These are phyloP conservation scores for Chytriomyces sp. DNA, from an alignment of 192 early-diverging fungal species.

Conservation along the genomic window DNA sequence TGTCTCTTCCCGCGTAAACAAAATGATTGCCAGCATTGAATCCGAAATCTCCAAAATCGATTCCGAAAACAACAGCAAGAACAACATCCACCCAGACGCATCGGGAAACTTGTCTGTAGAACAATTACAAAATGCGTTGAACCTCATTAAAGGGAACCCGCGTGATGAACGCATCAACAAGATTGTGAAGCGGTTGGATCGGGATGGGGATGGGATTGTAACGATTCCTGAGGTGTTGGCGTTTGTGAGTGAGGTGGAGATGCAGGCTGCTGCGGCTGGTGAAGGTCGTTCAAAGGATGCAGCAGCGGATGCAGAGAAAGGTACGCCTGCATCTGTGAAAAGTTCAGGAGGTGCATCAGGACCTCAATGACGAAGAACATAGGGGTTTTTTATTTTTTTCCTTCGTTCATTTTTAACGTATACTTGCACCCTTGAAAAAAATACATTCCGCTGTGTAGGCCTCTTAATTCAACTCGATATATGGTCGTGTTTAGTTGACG, in stretches of 20 bases:
- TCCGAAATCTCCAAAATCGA: conserved; percentile 72
- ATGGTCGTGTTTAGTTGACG: no score
- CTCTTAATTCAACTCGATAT: no score
- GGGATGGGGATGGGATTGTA: conserved; percentile 74
- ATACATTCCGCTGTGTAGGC: no score
- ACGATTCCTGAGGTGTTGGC: conserved; percentile 65
- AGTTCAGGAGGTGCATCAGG: no score
- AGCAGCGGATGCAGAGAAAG: no score
- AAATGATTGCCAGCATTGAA: conserved; percentile 80
- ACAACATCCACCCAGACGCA: conserved; percentile 67
- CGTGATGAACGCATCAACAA: conserved; percentile 72
- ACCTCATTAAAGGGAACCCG: conserved; percentile 69
- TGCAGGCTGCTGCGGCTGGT: conserved; percentile 54
- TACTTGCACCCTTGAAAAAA: no score
- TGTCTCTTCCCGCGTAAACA: conserved; percentile 73
- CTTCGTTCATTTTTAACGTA: no score
- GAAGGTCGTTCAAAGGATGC: no score
- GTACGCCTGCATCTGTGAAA: no score
- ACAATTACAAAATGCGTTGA: conserved; percentile 71
- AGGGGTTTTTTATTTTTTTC: no score
- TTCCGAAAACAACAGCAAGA: conserved; percentile 64
- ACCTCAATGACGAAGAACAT: no score
- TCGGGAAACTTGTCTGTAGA: conserved; percentile 67
- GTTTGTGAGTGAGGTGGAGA: conserved; percentile 58
- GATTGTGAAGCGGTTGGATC: conserved; percentile 76